Evolutionary conservation across 768 basidiomycete genomes (phyloP), one percentile per base, ranked within the genome.

Genomic region (Leucocoprinus sp.): DNA sequence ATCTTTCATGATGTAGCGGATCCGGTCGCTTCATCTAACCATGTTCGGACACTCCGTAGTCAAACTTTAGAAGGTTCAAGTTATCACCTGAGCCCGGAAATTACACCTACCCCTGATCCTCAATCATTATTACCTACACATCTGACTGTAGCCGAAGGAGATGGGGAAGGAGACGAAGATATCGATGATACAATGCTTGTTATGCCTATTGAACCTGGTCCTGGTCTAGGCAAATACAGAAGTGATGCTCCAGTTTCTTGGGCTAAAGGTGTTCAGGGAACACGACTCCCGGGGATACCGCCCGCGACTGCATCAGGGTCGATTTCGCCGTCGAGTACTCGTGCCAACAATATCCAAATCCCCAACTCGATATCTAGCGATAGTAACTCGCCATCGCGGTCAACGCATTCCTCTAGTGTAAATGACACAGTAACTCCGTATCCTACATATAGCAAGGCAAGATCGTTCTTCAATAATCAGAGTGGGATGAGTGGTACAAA

Each of bases 1-100:
- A 67, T 91, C 23, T 92, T 92, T 54, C 88, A 90, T 57, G 89
- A 91, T 53, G 62, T 83, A n/a, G 64, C 60, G 46, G 89, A 90
- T 62, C 74, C 79, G 12, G 79, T 79, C 2, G 51, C 75, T 11
- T 64, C 64, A 1, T 64, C 60, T 2, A 62, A 55, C 45, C 60
- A 61, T 24, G 57, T 64, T 21, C 64, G 61, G 3, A 60, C 55
- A n/a, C 55, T 42, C 17, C 58, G 59, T 19, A 38, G 38, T 15
- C 54, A 45, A 18, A 54, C 37, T 8, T 60, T 58, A 28, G 55
- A 55, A 2, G 51, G 37, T 31, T 56, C 56, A 2, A 53, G 52
- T 18, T 56, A 60, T 3, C 54, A 52, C 9, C 31, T 12, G n/a
- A 46, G 29, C 31, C 35, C 34, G 1, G 28, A 12, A 36, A 39